Percentiles rank a stretch among this genome's conserved stretches.
Evolutionary conservation across 2,329 filamentous ascomycete species (phyloP).

Genomic region (Cladorrhinum sp.): DNA sequence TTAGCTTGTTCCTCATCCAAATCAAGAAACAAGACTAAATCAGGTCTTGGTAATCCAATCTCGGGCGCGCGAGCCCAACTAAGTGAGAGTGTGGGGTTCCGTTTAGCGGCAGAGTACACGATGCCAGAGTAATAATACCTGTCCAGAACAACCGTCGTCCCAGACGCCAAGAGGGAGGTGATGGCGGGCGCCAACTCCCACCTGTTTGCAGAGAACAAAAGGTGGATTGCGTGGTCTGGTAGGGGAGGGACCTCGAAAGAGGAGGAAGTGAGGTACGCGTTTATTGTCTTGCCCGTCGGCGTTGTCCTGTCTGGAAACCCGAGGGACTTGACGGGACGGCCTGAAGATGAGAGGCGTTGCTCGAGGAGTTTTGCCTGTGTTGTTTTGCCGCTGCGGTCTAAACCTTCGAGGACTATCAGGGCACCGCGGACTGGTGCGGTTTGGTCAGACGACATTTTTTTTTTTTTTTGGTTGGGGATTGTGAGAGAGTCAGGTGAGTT

Average conservation of each 20-base stretch:
- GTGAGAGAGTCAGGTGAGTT: neutral
- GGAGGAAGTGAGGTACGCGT: constrained; percentile 72
- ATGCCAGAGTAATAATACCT: constrained; percentile 94
- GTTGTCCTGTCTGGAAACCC: constrained; percentile 72
- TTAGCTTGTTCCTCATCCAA: constrained; percentile 70
- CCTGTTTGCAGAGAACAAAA: constrained; percentile 86
- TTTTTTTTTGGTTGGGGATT: too few relatives aligned
- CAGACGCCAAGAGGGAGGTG: constrained; percentile 53
- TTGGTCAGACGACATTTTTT: neutral
- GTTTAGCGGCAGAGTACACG: constrained; percentile 88
- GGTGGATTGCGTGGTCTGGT: constrained; percentile 91
- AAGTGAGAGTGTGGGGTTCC: constrained; percentile 65
- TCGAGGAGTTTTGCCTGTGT: constrained; percentile 76
- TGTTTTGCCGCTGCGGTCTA: constrained; percentile 89
- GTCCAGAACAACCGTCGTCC: constrained; percentile 79
- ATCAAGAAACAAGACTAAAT: constrained; percentile 84
- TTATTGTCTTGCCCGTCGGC: constrained; percentile 82
- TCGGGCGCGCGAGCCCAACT: constrained; percentile 84
- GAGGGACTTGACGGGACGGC: constrained; percentile 51
- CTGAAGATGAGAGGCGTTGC: constrained; percentile 49
- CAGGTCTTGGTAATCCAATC: constrained; percentile 80
- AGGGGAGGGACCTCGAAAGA: constrained; percentile 67
- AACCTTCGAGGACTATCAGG: constrained; percentile 80
- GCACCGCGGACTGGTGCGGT: constrained; percentile 54
- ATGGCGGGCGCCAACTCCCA: constrained; percentile 71